Percentiles rank a stretch among this genome's conserved stretches.
Evolutionary conservation across 345 rosid genomes (phyloP).

Genomic region (Anacardium occidentale): DNA sequence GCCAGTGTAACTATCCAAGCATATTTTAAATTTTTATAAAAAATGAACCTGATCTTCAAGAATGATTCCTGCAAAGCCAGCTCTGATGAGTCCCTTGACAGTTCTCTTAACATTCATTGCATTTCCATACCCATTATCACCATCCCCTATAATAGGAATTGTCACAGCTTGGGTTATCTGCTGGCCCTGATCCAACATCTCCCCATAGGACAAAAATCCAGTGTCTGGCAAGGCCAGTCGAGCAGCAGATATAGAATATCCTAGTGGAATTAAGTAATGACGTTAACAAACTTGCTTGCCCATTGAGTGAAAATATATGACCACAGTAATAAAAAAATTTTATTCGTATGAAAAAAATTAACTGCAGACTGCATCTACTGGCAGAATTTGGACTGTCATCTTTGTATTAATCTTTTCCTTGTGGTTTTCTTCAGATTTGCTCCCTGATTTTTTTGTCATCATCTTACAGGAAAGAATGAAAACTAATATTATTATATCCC

Average conservation of each 20-base stretch:
- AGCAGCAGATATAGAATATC: conserved; percentile 83
- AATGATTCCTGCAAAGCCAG: conserved; percentile 88
- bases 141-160: conserved; percentile 85
- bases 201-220: conserved; percentile 77
- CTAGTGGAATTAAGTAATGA: conserved; percentile 35
- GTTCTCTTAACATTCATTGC: conserved; percentile 89
- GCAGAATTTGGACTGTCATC: too few species aligned
- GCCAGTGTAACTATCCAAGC: not conserved
- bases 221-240: conserved; percentile 73
- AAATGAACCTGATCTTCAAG: conserved; percentile 76
- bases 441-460: not conserved
- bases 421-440: not conserved
- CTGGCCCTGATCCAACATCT: conserved; percentile 85
- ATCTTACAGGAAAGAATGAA: not conserved
- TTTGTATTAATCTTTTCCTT: not conserved
- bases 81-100: conserved; percentile 68
- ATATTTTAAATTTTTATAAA: not conserved
- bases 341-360: too few species aligned
- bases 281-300: conserved; percentile 4
- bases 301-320: not conserved
- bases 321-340: not conserved
- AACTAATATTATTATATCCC: not conserved
- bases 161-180: conserved; percentile 72
- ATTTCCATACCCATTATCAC: conserved; percentile 80
- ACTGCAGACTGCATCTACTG: too few species aligned